Percentiles rank a stretch among this genome's conserved stretches.
phyloP scores from a whole-genome alignment of 2,329 filamentous ascomycete species.

The Microsporum ferrugineum region DNA sequence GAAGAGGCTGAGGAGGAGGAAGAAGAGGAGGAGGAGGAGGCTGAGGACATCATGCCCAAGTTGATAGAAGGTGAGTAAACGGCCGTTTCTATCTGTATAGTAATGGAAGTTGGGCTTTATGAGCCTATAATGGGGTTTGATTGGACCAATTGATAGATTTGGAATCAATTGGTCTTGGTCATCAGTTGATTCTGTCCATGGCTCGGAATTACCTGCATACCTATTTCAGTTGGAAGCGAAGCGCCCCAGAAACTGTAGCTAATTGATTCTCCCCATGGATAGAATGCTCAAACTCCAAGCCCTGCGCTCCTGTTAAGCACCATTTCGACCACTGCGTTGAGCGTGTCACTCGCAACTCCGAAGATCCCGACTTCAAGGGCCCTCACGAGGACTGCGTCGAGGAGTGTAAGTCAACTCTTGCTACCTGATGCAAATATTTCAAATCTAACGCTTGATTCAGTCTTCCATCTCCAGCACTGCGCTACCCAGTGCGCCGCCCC shows the following conservation, averaged over 20 bases:
- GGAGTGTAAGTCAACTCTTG: slow-evolving; percentile 64
- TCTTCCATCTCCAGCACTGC: slow-evolving; percentile 98
- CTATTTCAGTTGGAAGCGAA: neutral
- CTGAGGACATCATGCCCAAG: slow-evolving; percentile 73
- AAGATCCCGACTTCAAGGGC: slow-evolving; percentile 59
- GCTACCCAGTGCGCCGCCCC: slow-evolving; percentile 84
- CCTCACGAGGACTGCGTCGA: slow-evolving; percentile 93
- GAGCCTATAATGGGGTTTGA: neutral
- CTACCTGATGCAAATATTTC: neutral
- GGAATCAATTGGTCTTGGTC: neutral
- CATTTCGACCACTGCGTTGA: slow-evolving; percentile 97
- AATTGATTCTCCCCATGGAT: neutral
- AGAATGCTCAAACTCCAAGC: slow-evolving; percentile 83
- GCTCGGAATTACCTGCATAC: neutral
- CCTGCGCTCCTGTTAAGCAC: slow-evolving; percentile 84
- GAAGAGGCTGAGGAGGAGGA: slow-evolving; percentile 41
- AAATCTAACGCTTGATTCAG: slow-evolving; percentile 36
- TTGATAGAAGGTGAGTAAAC: slow-evolving; percentile 72
- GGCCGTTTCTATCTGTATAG: neutral
- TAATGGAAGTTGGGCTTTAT: neutral
- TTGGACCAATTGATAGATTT: slow-evolving; percentile 1
- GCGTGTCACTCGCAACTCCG: slow-evolving; percentile 62
- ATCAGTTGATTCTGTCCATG: neutral
- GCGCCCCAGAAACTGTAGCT: neutral
- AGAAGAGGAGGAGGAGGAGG: slow-evolving; percentile 62